phyloP scores from a whole-genome alignment of 2,329 filamentous ascomycete genomes.

The Shiraia sp. region DNA sequence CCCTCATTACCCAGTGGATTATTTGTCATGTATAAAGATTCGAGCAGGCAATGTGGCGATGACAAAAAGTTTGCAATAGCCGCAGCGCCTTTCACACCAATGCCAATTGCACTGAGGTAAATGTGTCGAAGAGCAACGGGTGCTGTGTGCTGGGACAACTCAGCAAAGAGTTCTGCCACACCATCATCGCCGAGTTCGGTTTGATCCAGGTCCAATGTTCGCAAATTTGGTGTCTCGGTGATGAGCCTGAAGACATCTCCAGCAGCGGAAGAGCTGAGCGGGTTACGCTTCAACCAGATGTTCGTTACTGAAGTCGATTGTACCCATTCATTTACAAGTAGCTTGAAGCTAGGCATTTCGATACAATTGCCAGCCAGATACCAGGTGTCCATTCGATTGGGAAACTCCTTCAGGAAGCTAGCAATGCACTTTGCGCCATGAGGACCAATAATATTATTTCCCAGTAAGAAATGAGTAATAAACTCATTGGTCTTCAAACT shows the following conservation, averaged over 20 bases:
- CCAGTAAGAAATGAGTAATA: slow-evolving; percentile 57
- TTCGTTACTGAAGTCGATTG: slow-evolving; percentile 52
- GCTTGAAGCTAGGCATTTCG: slow-evolving; percentile 47
- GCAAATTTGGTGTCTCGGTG: slow-evolving; percentile 48
- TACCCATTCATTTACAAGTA: slow-evolving; percentile 52
- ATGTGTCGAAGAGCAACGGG: slow-evolving; percentile 31
- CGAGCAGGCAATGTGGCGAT: slow-evolving; percentile 27
- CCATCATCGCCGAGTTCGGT: slow-evolving; percentile 56
- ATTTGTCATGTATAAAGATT: slow-evolving; percentile 37
- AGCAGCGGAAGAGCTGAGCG: slow-evolving; percentile 48
- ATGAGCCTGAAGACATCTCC: slow-evolving; percentile 52
- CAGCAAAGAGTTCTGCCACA: slow-evolving; percentile 49
- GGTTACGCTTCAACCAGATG: slow-evolving; percentile 61
- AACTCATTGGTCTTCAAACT: slow-evolving; percentile 53
- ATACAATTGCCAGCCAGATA: slow-evolving; percentile 61
- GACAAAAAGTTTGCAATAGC: slow-evolving; percentile 33
- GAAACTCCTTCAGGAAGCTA: slow-evolving; percentile 51
- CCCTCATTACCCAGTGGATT: slow-evolving; percentile 38
- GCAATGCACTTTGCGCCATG: slow-evolving; percentile 50
- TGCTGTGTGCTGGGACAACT: slow-evolving; percentile 39
- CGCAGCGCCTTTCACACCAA: slow-evolving; percentile 23
- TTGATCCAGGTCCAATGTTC: slow-evolving; percentile 59
- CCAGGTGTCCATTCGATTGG: slow-evolving; percentile 58
- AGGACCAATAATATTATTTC: slow-evolving; percentile 60
- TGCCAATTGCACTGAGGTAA: slow-evolving; percentile 40